Evolutionary conservation across 768 basidiomycete genomes (phyloP).

Genomic region (Mycena polygramma): DNA sequence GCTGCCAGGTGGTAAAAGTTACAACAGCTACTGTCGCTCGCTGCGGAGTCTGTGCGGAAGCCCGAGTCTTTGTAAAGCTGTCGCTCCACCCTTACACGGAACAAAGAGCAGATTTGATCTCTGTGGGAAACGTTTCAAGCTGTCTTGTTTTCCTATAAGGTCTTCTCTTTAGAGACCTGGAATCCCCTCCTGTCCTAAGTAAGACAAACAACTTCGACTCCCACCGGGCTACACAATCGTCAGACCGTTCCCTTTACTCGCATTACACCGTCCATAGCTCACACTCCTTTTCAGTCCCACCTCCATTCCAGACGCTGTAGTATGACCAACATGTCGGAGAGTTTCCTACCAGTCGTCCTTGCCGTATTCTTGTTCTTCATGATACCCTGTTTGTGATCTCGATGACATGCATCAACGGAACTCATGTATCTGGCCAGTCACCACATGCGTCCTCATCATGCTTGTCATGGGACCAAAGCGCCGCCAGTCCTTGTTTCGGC

Average conservation of each 20-base stretch:
- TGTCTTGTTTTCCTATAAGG: not conserved
- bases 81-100: not conserved
- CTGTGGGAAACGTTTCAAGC: not conserved
- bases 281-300: not conserved
- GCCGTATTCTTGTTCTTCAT: not conserved
- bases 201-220: not conserved
- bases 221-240: not conserved
- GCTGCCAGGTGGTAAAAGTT: no score
- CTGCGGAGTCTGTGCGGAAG: not conserved
- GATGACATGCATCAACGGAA: not conserved
- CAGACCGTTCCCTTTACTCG: not conserved
- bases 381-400: slow-evolving; percentile 11
- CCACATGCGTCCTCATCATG: not conserved
- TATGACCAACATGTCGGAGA: not conserved
- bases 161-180: not conserved
- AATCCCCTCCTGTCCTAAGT: not conserved
- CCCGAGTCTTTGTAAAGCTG: not conserved
- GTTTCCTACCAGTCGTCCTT: not conserved
- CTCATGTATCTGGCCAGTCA: not conserved
- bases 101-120: not conserved
- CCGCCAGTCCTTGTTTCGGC: not conserved
- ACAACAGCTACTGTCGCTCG: not conserved
- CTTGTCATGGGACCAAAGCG: not conserved
- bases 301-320: not conserved
- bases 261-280: not conserved